Percentiles rank a stretch among this genome's conserved stretches.
Evolutionary conservation across 768 basidiomycete species (phyloP).

Genomic region (Panus rudis): DNA sequence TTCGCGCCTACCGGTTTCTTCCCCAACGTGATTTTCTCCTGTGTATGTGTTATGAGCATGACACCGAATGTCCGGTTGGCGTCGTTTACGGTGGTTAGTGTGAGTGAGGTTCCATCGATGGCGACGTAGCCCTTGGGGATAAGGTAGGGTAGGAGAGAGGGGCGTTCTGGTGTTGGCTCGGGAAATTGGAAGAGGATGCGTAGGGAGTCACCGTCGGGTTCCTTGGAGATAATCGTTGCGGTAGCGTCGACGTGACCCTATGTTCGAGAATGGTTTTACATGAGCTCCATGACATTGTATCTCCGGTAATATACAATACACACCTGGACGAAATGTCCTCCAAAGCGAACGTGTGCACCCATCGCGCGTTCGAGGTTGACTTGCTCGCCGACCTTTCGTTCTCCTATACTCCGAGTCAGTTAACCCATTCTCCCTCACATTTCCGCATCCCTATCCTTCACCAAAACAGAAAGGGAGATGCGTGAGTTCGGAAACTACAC

Average conservation of each 20-base stretch:
- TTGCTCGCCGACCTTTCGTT: constrained; percentile 67
- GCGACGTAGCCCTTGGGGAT: constrained; percentile 94
- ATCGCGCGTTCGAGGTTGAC: constrained; percentile 95
- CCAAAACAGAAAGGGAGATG: not conserved
- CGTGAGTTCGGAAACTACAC: constrained; percentile 14
- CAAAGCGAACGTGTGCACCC: constrained; percentile 85
- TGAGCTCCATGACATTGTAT: not conserved
- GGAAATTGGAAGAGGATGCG: constrained; percentile 76
- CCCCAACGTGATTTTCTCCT: constrained; percentile 76
- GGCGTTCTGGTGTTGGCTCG: constrained; percentile 46
- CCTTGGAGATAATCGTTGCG: constrained; percentile 60
- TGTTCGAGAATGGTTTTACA: not conserved
- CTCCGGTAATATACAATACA: constrained; percentile 8
- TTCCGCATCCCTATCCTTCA: too few species aligned
- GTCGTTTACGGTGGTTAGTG: constrained; percentile 76
- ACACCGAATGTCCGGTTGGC: constrained; percentile 61
- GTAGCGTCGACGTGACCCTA: constrained; percentile 94
- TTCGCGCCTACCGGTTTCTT: constrained; percentile 68
- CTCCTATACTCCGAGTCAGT: constrained; percentile 42
- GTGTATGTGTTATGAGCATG: constrained; percentile 95
- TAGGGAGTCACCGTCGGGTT: constrained; percentile 81
- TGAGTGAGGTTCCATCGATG: constrained; percentile 91
- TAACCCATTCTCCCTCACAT: not conserved
- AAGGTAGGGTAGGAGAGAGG: constrained; percentile 71
- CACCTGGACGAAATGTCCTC: constrained; percentile 97